A percentile compares a stretch with the other conserved stretches of the same genome.
phyloP scores from a whole-genome alignment of 208 protist genomes.

The Novymonas esmeraldas region DNA sequence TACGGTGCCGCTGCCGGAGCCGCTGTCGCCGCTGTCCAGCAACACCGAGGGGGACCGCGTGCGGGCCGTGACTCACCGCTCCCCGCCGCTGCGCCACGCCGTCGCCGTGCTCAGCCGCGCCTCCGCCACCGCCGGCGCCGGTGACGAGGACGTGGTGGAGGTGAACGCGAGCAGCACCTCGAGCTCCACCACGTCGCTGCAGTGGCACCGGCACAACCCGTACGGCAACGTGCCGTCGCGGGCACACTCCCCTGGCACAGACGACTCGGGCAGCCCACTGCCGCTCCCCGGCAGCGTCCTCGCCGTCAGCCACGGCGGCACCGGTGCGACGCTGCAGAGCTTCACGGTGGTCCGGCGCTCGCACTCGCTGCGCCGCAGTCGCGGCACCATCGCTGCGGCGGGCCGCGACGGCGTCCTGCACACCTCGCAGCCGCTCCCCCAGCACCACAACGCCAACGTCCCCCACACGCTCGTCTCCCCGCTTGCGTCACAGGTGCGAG shows the following conservation, averaged over 20 bases:
- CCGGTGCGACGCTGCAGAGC: background rate
- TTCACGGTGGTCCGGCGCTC: background rate
- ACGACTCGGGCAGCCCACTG: background rate
- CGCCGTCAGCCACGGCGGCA: background rate
- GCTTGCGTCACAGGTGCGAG: background rate
- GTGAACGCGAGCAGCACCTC: conserved; percentile 4
- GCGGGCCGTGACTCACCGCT: background rate
- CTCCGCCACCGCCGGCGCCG: background rate
- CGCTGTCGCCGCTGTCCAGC: background rate
- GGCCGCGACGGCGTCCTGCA: background rate
- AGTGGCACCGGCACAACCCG: conserved; percentile 25
- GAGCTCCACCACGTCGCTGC: conserved; percentile 10
- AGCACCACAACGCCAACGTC: background rate
- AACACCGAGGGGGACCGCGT: background rate
- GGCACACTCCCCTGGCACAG: background rate
- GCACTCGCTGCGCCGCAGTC: background rate
- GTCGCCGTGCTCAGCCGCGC: background rate
- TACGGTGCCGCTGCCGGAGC: background rate
- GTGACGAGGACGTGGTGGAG: background rate
- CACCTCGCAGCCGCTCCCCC: background rate
- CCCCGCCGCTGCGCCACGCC: background rate
- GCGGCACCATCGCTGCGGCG: background rate
- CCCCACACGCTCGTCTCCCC: background rate
- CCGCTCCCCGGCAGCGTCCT: background rate
- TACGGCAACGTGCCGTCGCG: background rate